Evolutionary conservation across 2,329 filamentous ascomycete genomes (phyloP), one percentile per base, ranked within the genome.

Genomic region (Neonectria hederae): DNA sequence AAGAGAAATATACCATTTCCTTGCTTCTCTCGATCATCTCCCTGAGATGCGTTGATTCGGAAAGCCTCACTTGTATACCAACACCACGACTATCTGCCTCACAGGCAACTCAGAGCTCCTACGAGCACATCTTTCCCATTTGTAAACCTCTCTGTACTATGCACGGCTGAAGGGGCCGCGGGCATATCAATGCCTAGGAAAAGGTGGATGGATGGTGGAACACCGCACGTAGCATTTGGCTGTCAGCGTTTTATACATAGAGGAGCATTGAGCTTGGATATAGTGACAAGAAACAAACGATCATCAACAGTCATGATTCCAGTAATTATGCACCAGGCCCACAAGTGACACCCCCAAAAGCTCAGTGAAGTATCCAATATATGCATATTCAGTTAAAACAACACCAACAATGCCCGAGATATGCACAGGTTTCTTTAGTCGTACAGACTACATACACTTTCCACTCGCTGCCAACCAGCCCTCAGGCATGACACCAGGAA

Each of bases 391-490:
- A 21, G 9, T 28, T 38, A 30, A 30, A 59, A 9, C 8, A 28
- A 28, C 48, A 21, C 26, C 48, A 21, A 32, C 48, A 32, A 48
- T 48, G n/a, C 17, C 40, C 30, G 26, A 54, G 38, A 54, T 70
- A 71, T 68, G 56, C 49, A 69, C 55, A 67, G 62, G 49, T 60
- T 65, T 49, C 53, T 65, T 60, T 60, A 65, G 66, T 62, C 63
- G 49, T 59, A 65, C 40, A 67, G 51, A 67, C 55, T 63, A 62
- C 54, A 30, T 65, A 55, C 43, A 45, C 54, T 45, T 57, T 54
- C 62, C 60, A 19, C 30, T 32, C 28, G 35, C 46, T 45, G 59
- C 59, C 62, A 62, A 49, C 54, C 48, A 53, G 55, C 24, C 62
- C 57, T 21, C 48, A 40, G 46, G 40, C 48, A 65, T 45, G 51